Evolutionary conservation across 345 rosid genomes (phyloP).

Genomic region (Syzygium aqueum): DNA sequence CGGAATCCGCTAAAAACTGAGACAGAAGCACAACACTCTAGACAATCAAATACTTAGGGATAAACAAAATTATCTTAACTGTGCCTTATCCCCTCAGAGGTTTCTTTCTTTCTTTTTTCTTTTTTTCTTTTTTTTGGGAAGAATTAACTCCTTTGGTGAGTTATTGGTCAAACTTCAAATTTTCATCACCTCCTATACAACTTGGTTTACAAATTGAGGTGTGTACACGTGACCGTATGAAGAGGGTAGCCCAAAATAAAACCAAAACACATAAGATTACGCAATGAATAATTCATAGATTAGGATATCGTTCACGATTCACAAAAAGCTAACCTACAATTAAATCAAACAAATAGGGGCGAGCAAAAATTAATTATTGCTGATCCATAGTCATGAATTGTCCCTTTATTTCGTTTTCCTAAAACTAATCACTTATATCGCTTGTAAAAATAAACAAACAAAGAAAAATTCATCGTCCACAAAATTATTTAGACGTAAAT

Average conservation of each 20-base stretch:
- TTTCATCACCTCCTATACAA: neutral
- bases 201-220: neutral
- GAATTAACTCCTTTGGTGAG: neutral
- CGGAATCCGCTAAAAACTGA: neutral
- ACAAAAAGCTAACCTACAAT: too few relatives aligned
- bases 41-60: neutral
- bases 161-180: neutral
- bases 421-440: too few relatives aligned
- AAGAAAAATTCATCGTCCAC: neutral
- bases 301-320: neutral
- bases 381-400: too few relatives aligned
- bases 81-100: neutral
- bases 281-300: neutral
- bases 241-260: neutral
- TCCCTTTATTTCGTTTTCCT: too few relatives aligned
- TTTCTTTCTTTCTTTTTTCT: neutral
- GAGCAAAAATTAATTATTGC: too few relatives aligned
- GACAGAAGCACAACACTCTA: neutral
- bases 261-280: neutral
- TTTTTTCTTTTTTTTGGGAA: neutral
- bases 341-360: too few relatives aligned
- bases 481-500: too few relatives aligned
- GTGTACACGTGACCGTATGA: fast-evolving
- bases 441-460: too few relatives aligned
- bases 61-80: neutral